Percentiles rank a stretch among this genome's conserved stretches.
Evolutionary conservation across 2,329 filamentous ascomycete species (phyloP).

Genomic region (Elsinoe arachidis): DNA sequence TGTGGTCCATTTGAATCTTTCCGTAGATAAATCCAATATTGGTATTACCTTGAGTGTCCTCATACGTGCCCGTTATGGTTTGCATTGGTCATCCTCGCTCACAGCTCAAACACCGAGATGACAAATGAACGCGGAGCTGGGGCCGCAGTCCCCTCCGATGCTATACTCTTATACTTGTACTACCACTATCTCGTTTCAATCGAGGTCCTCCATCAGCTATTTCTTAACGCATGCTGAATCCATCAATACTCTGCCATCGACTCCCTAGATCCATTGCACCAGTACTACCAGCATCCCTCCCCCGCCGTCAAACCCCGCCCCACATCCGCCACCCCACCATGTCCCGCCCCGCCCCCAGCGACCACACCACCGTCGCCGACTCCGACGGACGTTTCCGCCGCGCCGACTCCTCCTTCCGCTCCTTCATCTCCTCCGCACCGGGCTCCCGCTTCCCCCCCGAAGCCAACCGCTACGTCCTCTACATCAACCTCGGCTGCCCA

Average conservation of each 20-base stretch:
- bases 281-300: not conserved
- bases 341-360: not conserved
- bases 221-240: too few species aligned
- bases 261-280: too few species aligned
- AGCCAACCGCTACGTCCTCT: constrained; percentile 51
- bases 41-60: not conserved
- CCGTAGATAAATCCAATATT: not conserved
- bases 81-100: not conserved
- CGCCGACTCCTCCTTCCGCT: constrained; percentile 47
- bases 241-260: too few species aligned
- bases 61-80: not conserved
- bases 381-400: constrained; percentile 46
- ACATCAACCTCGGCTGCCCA: constrained; percentile 53
- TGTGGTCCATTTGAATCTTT: not conserved
- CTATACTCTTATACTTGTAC: not conserved
- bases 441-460: constrained; percentile 49
- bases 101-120: not conserved
- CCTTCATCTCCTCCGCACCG: constrained; percentile 45
- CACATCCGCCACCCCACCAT: not conserved
- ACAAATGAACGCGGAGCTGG: not conserved
- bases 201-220: not conserved
- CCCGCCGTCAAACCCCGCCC: not conserved
- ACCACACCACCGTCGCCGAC: constrained; percentile 22
- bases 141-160: not conserved
- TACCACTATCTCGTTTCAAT: not conserved